Evolutionary conservation across 345 rosid genomes (phyloP), one percentile per base, ranked within the genome.

Genomic region (Passiflora organensis): DNA sequence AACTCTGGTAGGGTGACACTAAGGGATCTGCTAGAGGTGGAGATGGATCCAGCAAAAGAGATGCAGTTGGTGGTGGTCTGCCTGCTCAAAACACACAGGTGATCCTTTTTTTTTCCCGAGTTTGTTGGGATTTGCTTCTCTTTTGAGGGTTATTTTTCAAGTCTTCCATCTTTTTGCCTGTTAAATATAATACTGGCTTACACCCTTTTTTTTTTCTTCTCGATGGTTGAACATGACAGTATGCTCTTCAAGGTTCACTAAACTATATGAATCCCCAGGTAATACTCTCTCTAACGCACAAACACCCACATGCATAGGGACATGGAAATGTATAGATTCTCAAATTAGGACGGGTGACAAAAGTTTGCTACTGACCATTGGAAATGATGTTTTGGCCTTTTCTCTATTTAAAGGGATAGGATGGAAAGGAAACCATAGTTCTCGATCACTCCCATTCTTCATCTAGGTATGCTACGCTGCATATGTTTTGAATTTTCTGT

Each of bases 21-120:
- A 85, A 78, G 62, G 94, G 89, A 65, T 77, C 89, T 25, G 82
- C 75, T 32, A 77, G 86, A 69, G 76, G 71, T 55, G 89, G 86
- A 55, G 89, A 85, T 37, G 80, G 82, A 47, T 70, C 77, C 60
- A 71, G 65, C 44, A 76, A 62, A 53, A 81, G 89, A 52, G 94
- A 85, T 56, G 58, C 73, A 15, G 65, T 56, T 51, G 83, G 80
- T 20, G 74, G 63, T 62, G 63, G n/a, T n/a, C n/a, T 77, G 48
- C 57, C 83, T 48, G 79, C 59, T 56, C 85, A 75, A 58, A 82
- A 80, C 43, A 44, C 70, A 51, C 85, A 81, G 83, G 89, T 82
- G 60, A n/a, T 53, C 13, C 44, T 59, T 22, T 39, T 36, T 16
- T 39, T n/a, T 50, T 63, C 56, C 28, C 18, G 24, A 43, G 32